These are phyloP conservation scores for Neoscytalidium dimidiatum DNA, from an alignment of 2,329 filamentous ascomycete species.

Conservation along the genomic window DNA sequence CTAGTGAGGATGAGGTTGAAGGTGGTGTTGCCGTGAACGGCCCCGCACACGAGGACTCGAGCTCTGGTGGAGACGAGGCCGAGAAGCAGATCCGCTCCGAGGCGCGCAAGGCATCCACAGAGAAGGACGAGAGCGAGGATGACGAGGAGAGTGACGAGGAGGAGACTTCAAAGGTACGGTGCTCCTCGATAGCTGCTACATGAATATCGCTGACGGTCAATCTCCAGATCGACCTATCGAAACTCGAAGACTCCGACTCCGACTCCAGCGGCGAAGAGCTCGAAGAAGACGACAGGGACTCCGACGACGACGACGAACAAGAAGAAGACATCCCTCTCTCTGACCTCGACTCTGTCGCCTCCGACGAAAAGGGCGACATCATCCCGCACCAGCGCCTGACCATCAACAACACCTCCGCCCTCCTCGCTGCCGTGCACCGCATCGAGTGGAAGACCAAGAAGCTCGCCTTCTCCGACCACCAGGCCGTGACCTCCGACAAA, in stretches of 20 bases:
- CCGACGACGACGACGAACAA: conserved; percentile 70
- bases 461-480: conserved; percentile 80
- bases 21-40: conserved; percentile 21
- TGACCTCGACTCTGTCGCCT: conserved; percentile 76
- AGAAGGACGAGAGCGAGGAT: conserved; percentile 32
- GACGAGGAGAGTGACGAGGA: conserved; percentile 42
- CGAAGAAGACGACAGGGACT: conserved; percentile 55
- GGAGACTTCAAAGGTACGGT: conserved; percentile 22
- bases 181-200: background rate
- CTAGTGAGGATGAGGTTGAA: conserved; percentile 21
- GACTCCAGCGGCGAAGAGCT: conserved; percentile 32
- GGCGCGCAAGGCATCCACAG: conserved; percentile 28
- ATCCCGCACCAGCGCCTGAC: conserved; percentile 90
- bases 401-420: conserved; percentile 93
- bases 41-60: conserved; percentile 24
- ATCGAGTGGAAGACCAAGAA: conserved; percentile 70
- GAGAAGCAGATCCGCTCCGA: conserved; percentile 23
- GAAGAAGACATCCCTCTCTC: conserved; percentile 87
- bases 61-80: conserved; percentile 42
- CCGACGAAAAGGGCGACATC: conserved; percentile 82
- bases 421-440: conserved; percentile 76
- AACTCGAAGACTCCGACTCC: conserved; percentile 39
- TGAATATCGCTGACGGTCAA: background rate
- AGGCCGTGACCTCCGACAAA: conserved; percentile 69
- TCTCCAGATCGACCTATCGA: conserved; percentile 29